Evolutionary conservation across 2,329 filamentous ascomycete species (phyloP).

Genomic region (Trichophyton simii): DNA sequence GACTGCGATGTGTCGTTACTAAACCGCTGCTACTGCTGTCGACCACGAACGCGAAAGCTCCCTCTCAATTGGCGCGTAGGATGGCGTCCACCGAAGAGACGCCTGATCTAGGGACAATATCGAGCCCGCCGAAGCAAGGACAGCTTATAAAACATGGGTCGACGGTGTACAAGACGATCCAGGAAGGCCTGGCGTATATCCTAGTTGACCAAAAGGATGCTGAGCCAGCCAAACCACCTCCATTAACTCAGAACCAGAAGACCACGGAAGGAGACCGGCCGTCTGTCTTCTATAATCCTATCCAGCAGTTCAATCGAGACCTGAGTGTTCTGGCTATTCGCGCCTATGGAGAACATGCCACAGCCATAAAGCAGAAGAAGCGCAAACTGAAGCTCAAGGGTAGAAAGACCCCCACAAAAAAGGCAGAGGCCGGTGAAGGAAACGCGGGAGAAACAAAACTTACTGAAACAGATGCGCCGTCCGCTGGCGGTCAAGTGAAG

Average conservation of each 20-base stretch:
- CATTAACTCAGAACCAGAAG: slow-evolving; percentile 35
- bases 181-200: slow-evolving; percentile 57
- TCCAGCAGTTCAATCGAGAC: slow-evolving; percentile 97
- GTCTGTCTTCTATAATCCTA: slow-evolving; percentile 92
- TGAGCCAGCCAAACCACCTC: slow-evolving; percentile 27
- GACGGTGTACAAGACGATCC: slow-evolving; percentile 47
- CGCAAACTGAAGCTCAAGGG: slow-evolving; percentile 27
- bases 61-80: not conserved
- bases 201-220: slow-evolving; percentile 32
- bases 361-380: slow-evolving; percentile 43
- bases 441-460: not conserved
- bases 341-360: slow-evolving; percentile 61
- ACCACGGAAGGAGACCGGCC: slow-evolving; percentile 50
- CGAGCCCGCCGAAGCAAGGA: slow-evolving; percentile 10
- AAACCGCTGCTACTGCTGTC: not conserved
- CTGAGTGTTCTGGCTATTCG: slow-evolving; percentile 85
- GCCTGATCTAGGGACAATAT: slow-evolving; percentile 16
- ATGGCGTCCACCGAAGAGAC: slow-evolving; percentile 8
- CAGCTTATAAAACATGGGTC: slow-evolving; percentile 34
- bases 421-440: not conserved
- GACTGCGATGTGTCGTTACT: not conserved
- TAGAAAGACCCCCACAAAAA: slow-evolving; percentile 20
- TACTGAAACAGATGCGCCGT: not conserved
- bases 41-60: not conserved
- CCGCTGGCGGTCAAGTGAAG: not conserved